Evolutionary conservation across 1,284 basidiomycete genomes (phyloP), one percentile per base, ranked within the genome.

Genomic region (Cryptococcus deneoformans): DNA sequence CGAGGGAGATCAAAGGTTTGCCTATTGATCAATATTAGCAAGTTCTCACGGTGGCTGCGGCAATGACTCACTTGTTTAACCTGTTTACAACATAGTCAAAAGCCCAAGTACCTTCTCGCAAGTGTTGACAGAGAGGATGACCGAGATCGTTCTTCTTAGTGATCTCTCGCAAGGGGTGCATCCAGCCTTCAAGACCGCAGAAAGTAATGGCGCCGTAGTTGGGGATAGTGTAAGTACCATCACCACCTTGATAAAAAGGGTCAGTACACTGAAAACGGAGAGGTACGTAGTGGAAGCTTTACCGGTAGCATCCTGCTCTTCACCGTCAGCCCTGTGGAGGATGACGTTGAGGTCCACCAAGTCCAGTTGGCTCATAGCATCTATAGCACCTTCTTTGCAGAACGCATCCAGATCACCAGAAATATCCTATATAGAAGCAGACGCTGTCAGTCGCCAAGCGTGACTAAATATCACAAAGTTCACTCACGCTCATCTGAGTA

Each of bases 111-210:
- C 94, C 93, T 49, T 88, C 82, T 58, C 94, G 83, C 55, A 97
- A 76, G 74, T 97, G 90, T 8, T 81, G 86, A 68, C 91, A 95
- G 5, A 97, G 81, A 0, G 92, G 84, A 74, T 96, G 92, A 0
- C 94, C 93, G 6, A 97, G 82, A 71, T 97, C 92, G 73, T 96
- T 97, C 69, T 85, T 84, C 60, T 82, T 81, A 84, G 93, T 92
- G 70, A 96, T 85, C 59, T 86, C 84, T 44, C 85, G 82, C 53
- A 97, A 79, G 0, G 87, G 86, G 62, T 88, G 85, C 91, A 97
- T 96, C 91, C 92, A 97, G 1, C 93, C 94, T 73, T 97, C 91
- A 51, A 97, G 76, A 35, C 93, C 93, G 69, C 92, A 96, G 76
- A 95, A 97, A 10, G 85, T 85, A 69, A 92, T 79, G 55, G 83